phyloP scores from a whole-genome alignment of 202 grass and related monocot species.

The Schoenoplectus tabernaemontani region DNA sequence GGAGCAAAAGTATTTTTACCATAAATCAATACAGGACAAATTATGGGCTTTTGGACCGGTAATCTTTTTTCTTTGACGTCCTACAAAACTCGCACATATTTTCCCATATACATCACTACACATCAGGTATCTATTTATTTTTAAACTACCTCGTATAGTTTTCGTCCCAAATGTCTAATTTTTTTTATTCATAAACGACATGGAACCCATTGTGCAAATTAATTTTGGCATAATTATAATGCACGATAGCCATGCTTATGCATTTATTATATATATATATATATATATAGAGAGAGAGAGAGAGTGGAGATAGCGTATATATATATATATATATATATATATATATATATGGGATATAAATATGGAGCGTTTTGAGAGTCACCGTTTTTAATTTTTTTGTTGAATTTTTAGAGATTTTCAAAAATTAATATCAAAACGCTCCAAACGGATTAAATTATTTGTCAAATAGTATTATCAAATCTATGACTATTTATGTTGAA shows the following conservation, averaged over 20 bases:
- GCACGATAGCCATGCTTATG: not conserved
- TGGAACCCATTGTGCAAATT: not conserved
- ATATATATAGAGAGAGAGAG: too few species aligned
- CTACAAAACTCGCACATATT: not conserved
- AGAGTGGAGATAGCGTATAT: too few species aligned
- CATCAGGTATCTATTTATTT: not conserved
- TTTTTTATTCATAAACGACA: not conserved
- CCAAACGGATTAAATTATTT: too few species aligned
- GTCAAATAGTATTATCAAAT: too few species aligned
- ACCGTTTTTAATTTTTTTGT: too few species aligned
- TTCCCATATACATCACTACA: not conserved
- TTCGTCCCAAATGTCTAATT: not conserved
- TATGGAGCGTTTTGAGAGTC: too few species aligned
- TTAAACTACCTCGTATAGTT: not conserved
- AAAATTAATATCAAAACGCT: too few species aligned
- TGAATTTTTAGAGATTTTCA: too few species aligned
- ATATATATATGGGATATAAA: too few species aligned
- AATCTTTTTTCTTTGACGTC: not conserved
- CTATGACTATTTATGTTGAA: too few species aligned
- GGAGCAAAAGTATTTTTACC: not conserved
- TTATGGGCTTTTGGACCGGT: not conserved
- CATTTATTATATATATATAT: too few species aligned
- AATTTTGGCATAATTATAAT: not conserved
- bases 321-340: too few species aligned
- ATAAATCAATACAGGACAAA: slow-evolving; percentile 3